These are phyloP conservation scores for Allium cepa DNA, from an alignment of 106 monocot genomes.

Conservation along the genomic window DNA sequence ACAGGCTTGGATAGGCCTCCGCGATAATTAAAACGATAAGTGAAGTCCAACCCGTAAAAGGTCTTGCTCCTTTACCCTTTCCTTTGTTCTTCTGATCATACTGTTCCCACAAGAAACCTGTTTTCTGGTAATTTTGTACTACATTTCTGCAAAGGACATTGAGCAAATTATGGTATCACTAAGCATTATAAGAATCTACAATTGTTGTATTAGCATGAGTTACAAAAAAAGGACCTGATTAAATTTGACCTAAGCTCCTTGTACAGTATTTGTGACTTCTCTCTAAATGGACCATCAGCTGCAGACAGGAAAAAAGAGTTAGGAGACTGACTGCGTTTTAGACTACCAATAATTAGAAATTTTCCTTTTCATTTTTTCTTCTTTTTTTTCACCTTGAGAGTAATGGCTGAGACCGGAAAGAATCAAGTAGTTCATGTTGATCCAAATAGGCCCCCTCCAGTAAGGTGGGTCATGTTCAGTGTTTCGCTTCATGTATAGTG, in stretches of 20 bases:
- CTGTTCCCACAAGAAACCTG: slow-evolving; percentile 92
- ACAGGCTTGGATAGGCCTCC: slow-evolving; percentile 61
- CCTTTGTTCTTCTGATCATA: slow-evolving; percentile 83
- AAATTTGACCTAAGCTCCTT: slow-evolving; percentile 74
- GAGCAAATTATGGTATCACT: too few relatives aligned
- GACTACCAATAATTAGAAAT: too few relatives aligned
- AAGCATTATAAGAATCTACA: too few relatives aligned
- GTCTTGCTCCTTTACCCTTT: slow-evolving; percentile 71
- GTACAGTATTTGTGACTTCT: slow-evolving; percentile 38
- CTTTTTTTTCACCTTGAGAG: slow-evolving; percentile 51
- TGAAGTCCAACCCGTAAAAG: slow-evolving; percentile 95
- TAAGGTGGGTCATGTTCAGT: slow-evolving; percentile 97
- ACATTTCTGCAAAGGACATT: slow-evolving; percentile 46
- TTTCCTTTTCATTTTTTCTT: too few relatives aligned
- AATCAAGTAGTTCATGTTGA: slow-evolving; percentile 97
- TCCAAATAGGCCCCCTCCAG: slow-evolving; percentile 98
- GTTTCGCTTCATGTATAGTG: slow-evolving; percentile 93
- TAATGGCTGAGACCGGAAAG: slow-evolving; percentile 86
- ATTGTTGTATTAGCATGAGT: background rate
- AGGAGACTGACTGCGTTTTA: background rate
- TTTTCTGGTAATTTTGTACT: slow-evolving; percentile 63
- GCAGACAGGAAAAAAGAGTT: slow-evolving; percentile 7
- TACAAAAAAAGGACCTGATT: slow-evolving; percentile 46
- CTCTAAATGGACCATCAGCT: slow-evolving; percentile 76
- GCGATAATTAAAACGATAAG: slow-evolving; percentile 87